Base-by-base conservation (phyloP, 2,329 filamentous ascomycete genomes). In the Amauroascus verrucosus region DNA sequence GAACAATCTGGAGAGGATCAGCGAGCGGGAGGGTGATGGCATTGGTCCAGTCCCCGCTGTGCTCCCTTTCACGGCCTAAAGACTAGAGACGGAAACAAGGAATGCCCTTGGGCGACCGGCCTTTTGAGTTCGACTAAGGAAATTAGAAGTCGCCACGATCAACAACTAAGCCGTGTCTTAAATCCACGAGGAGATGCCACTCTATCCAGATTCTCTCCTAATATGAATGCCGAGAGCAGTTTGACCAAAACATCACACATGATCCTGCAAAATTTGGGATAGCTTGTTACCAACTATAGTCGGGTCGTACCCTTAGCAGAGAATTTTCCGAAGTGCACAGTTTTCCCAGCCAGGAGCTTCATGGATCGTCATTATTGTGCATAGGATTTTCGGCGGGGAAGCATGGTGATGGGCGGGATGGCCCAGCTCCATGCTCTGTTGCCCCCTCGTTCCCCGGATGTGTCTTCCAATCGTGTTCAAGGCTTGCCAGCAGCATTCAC, bases 1-100 rank as follows among this genome's bases (percentile, higher is more conserved):
- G 52, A 50, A 54, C 24, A 50, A 44, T 37, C 44, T 54, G 40
- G 45, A 44, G 52, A 54, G 35, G 52, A 49, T 50, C 45, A 38
- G 38, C 52, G 28, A 32, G 24, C 32, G 24, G 40, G 41, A 30
- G 41, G 6, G 9, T 26, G n/a, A 49, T 8, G 18, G 11, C 24
- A 41, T 51, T 51, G 48, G 48, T 11, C 22, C 11, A 30, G 22
- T 40, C 35, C 47, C 47, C 24, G 47, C 6, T 45, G 43, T 18
- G 7, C 11, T 37, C 18, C 30, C 20, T 13, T 26, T n/a, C 1
- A 24, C 22, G 14, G 11, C 20, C 41, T 30, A 24, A 46, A 11
- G 24, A 45, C 14, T 18, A 13, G 32, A 18, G 11, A 33, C n/a
- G 30, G 44, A 41, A 9, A 28, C 33, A 40, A 13, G 35, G 47